Conservation (phyloP, 176 grass and related monocot species). For the Bolboschoenus planiculmis region DNA sequence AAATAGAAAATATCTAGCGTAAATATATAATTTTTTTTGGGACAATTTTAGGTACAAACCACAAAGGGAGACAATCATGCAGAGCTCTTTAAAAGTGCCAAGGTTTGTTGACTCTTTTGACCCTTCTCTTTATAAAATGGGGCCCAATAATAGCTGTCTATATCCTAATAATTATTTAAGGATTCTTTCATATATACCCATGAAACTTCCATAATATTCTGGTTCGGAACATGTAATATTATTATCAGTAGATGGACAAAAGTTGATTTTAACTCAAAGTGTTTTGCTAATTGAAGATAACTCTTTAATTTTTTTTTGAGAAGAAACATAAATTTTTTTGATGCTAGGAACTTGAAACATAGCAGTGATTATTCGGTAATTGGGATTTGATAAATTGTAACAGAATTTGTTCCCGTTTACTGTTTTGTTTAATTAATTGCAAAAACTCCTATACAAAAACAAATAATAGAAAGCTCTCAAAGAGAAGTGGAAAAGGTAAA, state of each 20-base stretch:
- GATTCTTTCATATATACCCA: neutral
- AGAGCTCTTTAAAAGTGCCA: constrained; percentile 10
- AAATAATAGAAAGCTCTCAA: too few relatives aligned
- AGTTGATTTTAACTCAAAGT: too few relatives aligned
- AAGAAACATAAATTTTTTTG: too few relatives aligned
- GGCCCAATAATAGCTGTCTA: constrained; percentile 22
- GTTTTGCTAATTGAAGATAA: neutral
- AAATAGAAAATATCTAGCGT: constrained; percentile 9
- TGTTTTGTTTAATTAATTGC: neutral
- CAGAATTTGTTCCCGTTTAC: neutral
- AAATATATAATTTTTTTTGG: neutral
- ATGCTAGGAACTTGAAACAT: neutral
- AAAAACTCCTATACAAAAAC: neutral
- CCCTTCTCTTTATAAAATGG: constrained; percentile 9
- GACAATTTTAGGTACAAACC: neutral
- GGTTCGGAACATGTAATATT: neutral
- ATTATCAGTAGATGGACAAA: neutral
- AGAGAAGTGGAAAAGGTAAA: too few relatives aligned
- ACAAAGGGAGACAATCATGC: constrained; percentile 2
- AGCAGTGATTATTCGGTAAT: neutral
- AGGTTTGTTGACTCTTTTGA: constrained; percentile 11
- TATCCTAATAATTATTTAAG: neutral
- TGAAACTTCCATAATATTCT: neutral
- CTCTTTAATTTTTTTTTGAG: too few relatives aligned
- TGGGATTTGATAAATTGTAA: neutral